Evolutionary conservation across 2,329 filamentous ascomycete genomes (phyloP).

Genomic region (Dactylonectria estremocensis): DNA sequence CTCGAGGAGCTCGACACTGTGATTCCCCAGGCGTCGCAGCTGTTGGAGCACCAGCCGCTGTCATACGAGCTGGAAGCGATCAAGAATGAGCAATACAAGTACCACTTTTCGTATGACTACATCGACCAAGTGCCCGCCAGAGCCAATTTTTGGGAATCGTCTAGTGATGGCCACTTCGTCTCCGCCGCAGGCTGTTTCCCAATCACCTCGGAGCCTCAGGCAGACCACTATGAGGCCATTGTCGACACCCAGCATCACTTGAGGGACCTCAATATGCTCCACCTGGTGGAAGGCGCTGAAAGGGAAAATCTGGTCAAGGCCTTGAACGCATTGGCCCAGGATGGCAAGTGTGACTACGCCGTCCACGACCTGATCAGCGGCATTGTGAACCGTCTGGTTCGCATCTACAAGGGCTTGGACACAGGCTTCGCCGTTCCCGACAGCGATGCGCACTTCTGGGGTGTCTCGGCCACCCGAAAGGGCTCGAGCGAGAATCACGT

Average conservation of each 20-base stretch:
- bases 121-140: constrained; percentile 22
- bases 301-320: constrained; percentile 28
- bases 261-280: constrained; percentile 31
- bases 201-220: constrained; percentile 30
- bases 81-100: neutral
- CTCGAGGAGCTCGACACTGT: constrained; percentile 4
- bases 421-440: constrained; percentile 30
- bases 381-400: constrained; percentile 16
- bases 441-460: constrained; percentile 32
- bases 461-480: constrained; percentile 20
- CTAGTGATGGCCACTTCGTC: constrained; percentile 18
- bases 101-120: constrained; percentile 16
- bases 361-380: constrained; percentile 21
- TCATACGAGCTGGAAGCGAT: neutral
- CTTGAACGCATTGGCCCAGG: constrained; percentile 9
- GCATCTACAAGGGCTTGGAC: constrained; percentile 34
- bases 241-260: constrained; percentile 32
- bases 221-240: constrained; percentile 28
- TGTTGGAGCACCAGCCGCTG: constrained; percentile 20
- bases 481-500: constrained; percentile 10
- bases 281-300: constrained; percentile 31
- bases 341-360: neutral
- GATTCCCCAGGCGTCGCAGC: constrained; percentile 26
- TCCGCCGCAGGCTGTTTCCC: constrained; percentile 33
- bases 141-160: constrained; percentile 32